A percentile compares a stretch with the other conserved stretches of the same genome.
Evolutionary conservation across 2,329 filamentous ascomycete species (phyloP).

Genomic region (Talaromyces sp.): DNA sequence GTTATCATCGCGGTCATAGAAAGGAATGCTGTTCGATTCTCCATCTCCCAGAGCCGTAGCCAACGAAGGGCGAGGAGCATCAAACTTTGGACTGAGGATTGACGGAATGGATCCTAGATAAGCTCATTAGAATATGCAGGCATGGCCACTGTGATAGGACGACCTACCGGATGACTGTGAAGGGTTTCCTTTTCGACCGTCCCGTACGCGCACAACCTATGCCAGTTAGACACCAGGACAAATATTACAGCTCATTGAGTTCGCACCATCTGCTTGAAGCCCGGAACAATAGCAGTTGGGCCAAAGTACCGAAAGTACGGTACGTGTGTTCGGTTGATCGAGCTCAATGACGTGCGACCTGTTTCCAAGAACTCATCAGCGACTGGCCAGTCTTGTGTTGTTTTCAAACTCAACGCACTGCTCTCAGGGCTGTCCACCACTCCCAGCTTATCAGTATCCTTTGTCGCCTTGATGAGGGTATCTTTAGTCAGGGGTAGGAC

Average conservation of each 20-base stretch:
- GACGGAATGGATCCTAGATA: conserved; percentile 30
- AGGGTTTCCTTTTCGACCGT: conserved; percentile 39
- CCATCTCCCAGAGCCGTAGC: conserved; percentile 17
- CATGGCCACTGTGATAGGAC: neutral
- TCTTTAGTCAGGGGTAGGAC: conserved; percentile 11
- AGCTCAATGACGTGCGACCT: conserved; percentile 34
- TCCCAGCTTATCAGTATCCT: conserved; percentile 15
- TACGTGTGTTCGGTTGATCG: conserved; percentile 45
- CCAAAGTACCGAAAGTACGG: conserved; percentile 90
- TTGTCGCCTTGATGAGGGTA: conserved; percentile 6
- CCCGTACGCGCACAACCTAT: conserved; percentile 53
- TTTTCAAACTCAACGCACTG: conserved; percentile 20
- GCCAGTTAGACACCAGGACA: conserved; percentile 15
- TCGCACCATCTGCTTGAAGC: conserved; percentile 82
- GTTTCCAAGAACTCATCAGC: neutral
- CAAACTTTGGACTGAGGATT: conserved; percentile 27
- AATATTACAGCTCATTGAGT: neutral
- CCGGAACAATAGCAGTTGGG: conserved; percentile 82
- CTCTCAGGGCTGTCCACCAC: conserved; percentile 30
- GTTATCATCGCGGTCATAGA: conserved; percentile 69
- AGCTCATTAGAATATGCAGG: neutral
- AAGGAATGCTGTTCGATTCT: conserved; percentile 49
- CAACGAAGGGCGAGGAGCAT: conserved; percentile 15
- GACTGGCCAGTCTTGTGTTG: neutral
- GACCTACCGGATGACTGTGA: conserved; percentile 33